Percentiles rank a stretch among this genome's conserved stretches.
Evolutionary conservation across 208 protist species (phyloP).

Genomic region (Acanthamoeba culbertsoni): DNA sequence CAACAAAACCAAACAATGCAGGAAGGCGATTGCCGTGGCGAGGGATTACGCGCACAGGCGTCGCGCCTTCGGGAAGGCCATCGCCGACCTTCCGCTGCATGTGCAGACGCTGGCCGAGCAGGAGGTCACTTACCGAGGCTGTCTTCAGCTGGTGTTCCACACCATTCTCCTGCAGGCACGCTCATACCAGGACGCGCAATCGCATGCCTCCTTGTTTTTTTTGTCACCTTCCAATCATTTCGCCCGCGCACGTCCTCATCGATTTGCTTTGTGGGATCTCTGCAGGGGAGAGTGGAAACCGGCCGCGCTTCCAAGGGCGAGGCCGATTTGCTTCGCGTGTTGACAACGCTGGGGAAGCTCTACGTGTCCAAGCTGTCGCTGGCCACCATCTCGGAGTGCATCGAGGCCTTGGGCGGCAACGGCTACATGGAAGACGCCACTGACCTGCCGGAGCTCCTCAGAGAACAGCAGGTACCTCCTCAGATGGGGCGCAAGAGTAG

Average conservation of each 20-base stretch:
- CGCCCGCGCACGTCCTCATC: background rate
- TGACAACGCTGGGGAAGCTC: conserved; percentile 73
- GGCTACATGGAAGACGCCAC: conserved; percentile 78
- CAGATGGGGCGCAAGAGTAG: no score
- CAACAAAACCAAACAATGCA: no score
- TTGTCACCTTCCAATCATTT: background rate
- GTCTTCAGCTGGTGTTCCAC: conserved; percentile 44
- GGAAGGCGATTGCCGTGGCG: conserved; percentile 5
- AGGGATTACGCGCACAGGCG: conserved; percentile 62
- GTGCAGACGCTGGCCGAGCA: conserved; percentile 38
- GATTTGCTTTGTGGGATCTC: no score
- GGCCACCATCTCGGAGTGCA: conserved; percentile 31
- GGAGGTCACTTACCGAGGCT: conserved; percentile 52
- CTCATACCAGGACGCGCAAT: no score
- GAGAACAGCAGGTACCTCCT: conserved; percentile 64
- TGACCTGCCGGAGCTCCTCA: conserved; percentile 62
- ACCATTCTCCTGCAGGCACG: background rate
- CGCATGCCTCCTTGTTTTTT: background rate
- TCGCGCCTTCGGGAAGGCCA: conserved; percentile 47
- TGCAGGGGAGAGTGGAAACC: conserved; percentile 51
- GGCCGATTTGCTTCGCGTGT: conserved; percentile 62
- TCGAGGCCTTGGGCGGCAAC: conserved; percentile 70
- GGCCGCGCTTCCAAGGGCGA: conserved; percentile 31
- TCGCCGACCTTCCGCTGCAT: conserved; percentile 60
- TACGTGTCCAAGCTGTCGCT: conserved; percentile 66